Base-by-base conservation (phyloP, 768 basidiomycete genomes). In the Pulveroboletus sp. region DNA sequence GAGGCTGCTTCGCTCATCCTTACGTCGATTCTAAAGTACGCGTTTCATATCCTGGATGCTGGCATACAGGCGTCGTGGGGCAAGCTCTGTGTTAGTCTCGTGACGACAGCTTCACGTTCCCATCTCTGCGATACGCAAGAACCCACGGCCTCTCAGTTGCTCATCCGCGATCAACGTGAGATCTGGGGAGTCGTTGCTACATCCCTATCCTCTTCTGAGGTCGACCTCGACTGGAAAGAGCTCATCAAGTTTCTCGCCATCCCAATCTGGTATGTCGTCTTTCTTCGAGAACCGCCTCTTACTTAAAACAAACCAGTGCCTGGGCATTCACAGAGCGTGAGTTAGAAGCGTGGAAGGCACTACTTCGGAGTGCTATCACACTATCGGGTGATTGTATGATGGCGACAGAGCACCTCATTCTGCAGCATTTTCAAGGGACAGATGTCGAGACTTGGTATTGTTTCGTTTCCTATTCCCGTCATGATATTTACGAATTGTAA, bases 111-210 rank as follows among this genome's bases (percentile, higher is more conserved):
- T 22, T 59, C 74, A 12, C 73, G 75, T 17, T 66, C 69, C 1
- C 57, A 78, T 36, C 51, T 79, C 32, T 61, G 68, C 29, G 62
- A 69, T 24, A 43, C 75, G 24, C 66, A 61, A 23, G 57, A 57
- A 16, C 58, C 57, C 53, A 43, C 59, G 56, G 23, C 61, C 55
- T 39, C 71, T 58, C 63, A 50, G 38, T 41, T 53, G 42, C 39
- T 51, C 32, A 53, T 65, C 26, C 51, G 35, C 13, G 56, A 16
- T 22, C 60, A 53, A 20, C 73, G 76, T 27, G 68, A 73, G 40
- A 60, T 82, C 19, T 85, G 83, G 83, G 59, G 49, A 4, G 57
- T 75, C 34, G 49, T 78, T 19, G 77, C 76, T 4, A 64, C 60
- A 44, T 65, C 61, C 3, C 65, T 68, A 57, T 49, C 62, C 29